phyloP scores from a whole-genome alignment of 768 basidiomycete species.

The Leccinellum luteum region DNA sequence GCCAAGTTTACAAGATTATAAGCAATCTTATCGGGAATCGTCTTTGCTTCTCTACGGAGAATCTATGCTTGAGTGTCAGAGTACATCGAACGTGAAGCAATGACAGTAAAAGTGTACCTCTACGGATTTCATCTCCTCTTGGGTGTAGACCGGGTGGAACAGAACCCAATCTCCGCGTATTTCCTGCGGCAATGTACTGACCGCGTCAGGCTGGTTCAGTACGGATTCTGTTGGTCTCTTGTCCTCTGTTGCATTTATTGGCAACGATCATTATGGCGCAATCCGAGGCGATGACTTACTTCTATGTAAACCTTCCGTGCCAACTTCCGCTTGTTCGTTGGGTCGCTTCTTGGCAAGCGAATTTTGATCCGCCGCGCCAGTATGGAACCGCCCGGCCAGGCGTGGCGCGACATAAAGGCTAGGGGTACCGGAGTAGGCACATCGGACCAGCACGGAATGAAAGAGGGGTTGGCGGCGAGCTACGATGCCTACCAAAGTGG shows the following conservation, averaged over 20 bases:
- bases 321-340: slow-evolving; percentile 22
- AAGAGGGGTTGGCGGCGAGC: slow-evolving; percentile 7
- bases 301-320: slow-evolving; percentile 36
- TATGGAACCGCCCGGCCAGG: slow-evolving; percentile 23
- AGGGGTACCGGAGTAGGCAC: slow-evolving; percentile 3
- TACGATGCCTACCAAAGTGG: slow-evolving; percentile 11
- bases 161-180: slow-evolving; percentile 84
- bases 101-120: slow-evolving; percentile 41
- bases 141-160: slow-evolving; percentile 88
- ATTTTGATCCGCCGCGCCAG: slow-evolving; percentile 18
- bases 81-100: background rate
- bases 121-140: slow-evolving; percentile 68
- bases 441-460: slow-evolving; percentile 12
- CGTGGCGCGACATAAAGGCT: slow-evolving; percentile 1
- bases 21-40: slow-evolving; percentile 72
- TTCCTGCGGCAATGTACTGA: slow-evolving; percentile 53
- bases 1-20: slow-evolving; percentile 55
- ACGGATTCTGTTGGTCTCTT: slow-evolving; percentile 14
- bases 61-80: slow-evolving; percentile 44
- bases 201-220: slow-evolving; percentile 36
- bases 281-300: slow-evolving; percentile 17
- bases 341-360: slow-evolving; percentile 24
- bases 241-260: slow-evolving; percentile 24
- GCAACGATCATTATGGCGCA: background rate
- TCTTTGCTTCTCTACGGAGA: slow-evolving; percentile 62